phyloP scores from a whole-genome alignment of 2,329 filamentous ascomycete genomes.

The Sporothrix phasma region DNA sequence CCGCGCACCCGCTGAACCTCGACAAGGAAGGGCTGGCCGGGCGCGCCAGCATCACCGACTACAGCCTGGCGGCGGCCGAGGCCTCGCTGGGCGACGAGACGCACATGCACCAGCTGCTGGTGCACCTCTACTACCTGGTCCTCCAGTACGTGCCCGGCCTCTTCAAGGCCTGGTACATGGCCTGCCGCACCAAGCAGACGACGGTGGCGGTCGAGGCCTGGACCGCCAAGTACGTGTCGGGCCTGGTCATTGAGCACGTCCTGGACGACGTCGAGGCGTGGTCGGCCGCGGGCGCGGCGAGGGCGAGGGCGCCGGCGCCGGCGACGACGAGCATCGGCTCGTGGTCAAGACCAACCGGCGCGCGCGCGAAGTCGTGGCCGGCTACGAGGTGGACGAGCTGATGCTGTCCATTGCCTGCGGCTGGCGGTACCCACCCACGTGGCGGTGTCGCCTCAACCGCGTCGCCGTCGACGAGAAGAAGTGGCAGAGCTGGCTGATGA shows the following conservation, averaged over 20 bases:
- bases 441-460: constrained; percentile 64
- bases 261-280: constrained; percentile 60
- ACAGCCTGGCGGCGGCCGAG: constrained; percentile 42
- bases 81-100: constrained; percentile 44
- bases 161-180: constrained; percentile 76
- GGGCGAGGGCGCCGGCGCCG: background rate
- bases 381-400: constrained; percentile 81
- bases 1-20: constrained; percentile 63
- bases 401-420: constrained; percentile 70
- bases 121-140: constrained; percentile 76
- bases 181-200: constrained; percentile 71
- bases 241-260: constrained; percentile 54
- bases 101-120: constrained; percentile 72
- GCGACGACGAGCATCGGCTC: constrained; percentile 45
- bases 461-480: constrained; percentile 84
- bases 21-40: constrained; percentile 53
- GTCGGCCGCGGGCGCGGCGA: constrained; percentile 38
- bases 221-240: constrained; percentile 77
- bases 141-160: constrained; percentile 68
- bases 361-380: constrained; percentile 68
- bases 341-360: constrained; percentile 60
- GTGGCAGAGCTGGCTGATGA: constrained; percentile 85
- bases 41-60: constrained; percentile 43
- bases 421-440: constrained; percentile 79
- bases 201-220: constrained; percentile 69